Conservation (phyloP, 2,329 filamentous ascomycete species). For the Hirsutella thompsonii region DNA sequence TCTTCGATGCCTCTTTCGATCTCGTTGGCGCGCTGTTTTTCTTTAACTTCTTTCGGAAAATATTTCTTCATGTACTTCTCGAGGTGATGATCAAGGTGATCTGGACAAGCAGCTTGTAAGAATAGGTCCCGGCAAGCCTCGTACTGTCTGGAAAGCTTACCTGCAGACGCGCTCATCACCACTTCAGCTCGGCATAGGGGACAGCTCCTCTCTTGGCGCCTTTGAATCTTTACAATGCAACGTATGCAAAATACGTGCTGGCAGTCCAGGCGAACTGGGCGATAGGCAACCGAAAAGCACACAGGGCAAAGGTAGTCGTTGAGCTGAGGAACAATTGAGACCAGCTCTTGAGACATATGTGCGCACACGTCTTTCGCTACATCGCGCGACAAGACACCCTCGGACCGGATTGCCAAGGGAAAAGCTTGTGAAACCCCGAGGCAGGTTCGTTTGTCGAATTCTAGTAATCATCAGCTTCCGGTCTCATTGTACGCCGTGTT, state of each 20-base stretch:
- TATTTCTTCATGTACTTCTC: constrained; percentile 60
- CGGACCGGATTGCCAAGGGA: constrained; percentile 42
- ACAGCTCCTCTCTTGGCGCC: constrained; percentile 53
- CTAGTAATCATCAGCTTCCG: constrained; percentile 24
- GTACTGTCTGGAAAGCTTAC: too few species aligned
- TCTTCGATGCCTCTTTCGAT: constrained; percentile 60
- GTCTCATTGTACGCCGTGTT: too few species aligned
- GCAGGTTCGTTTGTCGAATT: constrained; percentile 78
- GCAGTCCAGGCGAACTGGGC: constrained; percentile 66
- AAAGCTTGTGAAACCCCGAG: constrained; percentile 55
- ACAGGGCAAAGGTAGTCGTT: constrained; percentile 76
- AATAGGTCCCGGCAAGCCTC: not conserved
- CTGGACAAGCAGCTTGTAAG: constrained; percentile 18
- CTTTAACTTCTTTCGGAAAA: constrained; percentile 58
- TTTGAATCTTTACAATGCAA: constrained; percentile 70
- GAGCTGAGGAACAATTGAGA: constrained; percentile 66
- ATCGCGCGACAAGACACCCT: constrained; percentile 48
- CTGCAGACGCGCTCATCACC: constrained; percentile 55
- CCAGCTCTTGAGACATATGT: constrained; percentile 58
- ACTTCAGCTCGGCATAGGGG: constrained; percentile 64
- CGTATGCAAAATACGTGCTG: constrained; percentile 72
- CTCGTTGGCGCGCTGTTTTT: constrained; percentile 61
- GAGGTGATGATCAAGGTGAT: constrained; percentile 56
- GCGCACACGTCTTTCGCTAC: constrained; percentile 67
- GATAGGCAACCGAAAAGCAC: constrained; percentile 67